Conservation (phyloP, 352 stramenopile species). For the Globisporangium heterothallicum region DNA sequence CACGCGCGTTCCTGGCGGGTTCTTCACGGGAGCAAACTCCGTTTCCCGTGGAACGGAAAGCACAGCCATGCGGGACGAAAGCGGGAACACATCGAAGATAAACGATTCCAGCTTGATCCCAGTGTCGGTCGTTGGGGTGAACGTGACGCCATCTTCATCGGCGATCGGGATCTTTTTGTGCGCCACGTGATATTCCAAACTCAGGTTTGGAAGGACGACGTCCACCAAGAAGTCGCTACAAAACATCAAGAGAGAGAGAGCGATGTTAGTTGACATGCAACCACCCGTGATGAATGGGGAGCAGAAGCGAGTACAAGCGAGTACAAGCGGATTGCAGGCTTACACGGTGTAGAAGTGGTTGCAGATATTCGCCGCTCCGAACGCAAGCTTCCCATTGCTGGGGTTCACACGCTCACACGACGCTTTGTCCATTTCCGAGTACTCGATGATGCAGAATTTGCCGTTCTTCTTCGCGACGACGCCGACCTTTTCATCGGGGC, state of each 20-base stretch:
- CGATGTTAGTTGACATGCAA: not conserved
- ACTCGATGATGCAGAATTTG: constrained; percentile 94
- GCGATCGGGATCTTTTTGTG: constrained; percentile 97
- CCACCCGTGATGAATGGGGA: too few species aligned
- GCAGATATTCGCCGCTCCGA: constrained; percentile 97
- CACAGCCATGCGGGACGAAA: constrained; percentile 91
- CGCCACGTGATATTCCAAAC: constrained; percentile 93
- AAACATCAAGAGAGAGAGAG: not conserved
- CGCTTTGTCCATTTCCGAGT: constrained; percentile 92
- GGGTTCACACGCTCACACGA: constrained; percentile 56
- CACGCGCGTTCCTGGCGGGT: constrained; percentile 57
- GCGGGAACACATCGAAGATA: constrained; percentile 99
- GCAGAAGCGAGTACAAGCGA: too few species aligned
- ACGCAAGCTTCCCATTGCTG: constrained; percentile 84
- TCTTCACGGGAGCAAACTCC: constrained; percentile 93
- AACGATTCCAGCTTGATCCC: constrained; percentile 98
- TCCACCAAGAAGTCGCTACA: constrained; percentile 74
- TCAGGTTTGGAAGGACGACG: constrained; percentile 78
- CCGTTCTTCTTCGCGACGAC: constrained; percentile 82
- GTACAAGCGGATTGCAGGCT: constrained; percentile 18
- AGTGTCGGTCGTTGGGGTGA: constrained; percentile 84
- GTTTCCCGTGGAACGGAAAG: constrained; percentile 89
- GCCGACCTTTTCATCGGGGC: constrained; percentile 91
- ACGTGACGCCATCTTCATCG: constrained; percentile 70
- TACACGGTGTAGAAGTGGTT: constrained; percentile 96